A percentile compares a stretch with the other conserved stretches of the same genome.
Evolutionary conservation across 345 rosid species (phyloP).

Genomic region (Rhizophora mangle): DNA sequence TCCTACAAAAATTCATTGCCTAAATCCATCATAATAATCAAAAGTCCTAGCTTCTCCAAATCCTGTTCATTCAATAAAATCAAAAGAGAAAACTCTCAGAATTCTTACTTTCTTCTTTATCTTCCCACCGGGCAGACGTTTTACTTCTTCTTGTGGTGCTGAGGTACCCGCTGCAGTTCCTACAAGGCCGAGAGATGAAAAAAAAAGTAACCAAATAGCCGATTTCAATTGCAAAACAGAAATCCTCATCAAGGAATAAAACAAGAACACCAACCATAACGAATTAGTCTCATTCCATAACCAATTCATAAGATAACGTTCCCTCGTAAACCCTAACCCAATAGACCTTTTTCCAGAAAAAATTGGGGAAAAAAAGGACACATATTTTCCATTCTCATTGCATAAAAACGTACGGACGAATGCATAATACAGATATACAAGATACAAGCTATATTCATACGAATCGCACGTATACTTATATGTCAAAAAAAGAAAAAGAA

Average conservation of each 20-base stretch:
- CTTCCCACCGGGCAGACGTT: conserved; percentile 95
- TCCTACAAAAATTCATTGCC: conserved; percentile 39
- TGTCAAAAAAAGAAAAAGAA: conserved; percentile 11
- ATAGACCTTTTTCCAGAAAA: no score
- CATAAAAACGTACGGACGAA: neutral
- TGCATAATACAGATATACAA: no score
- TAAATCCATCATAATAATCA: conserved; percentile 34
- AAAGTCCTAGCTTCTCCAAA: conserved; percentile 75
- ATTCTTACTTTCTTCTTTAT: conserved; percentile 81
- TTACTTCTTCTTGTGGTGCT: conserved; percentile 68
- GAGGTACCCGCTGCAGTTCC: conserved; percentile 5
- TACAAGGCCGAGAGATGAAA: neutral
- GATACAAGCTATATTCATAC: no score
- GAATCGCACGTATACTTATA: no score
- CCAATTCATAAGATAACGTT: no score
- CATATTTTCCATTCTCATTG: neutral
- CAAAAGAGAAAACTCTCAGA: neutral
- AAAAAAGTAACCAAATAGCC: no score
- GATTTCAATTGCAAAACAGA: neutral
- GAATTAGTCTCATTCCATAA: neutral
- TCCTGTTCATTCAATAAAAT: neutral
- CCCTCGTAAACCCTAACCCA: no score
- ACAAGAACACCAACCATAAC: neutral
- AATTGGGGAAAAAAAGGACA: no score
- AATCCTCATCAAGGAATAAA: no score